A percentile compares a stretch with the other conserved stretches of the same genome.
phyloP scores from a whole-genome alignment of 2,329 filamentous ascomycete species.

The Remersonia thermophila region DNA sequence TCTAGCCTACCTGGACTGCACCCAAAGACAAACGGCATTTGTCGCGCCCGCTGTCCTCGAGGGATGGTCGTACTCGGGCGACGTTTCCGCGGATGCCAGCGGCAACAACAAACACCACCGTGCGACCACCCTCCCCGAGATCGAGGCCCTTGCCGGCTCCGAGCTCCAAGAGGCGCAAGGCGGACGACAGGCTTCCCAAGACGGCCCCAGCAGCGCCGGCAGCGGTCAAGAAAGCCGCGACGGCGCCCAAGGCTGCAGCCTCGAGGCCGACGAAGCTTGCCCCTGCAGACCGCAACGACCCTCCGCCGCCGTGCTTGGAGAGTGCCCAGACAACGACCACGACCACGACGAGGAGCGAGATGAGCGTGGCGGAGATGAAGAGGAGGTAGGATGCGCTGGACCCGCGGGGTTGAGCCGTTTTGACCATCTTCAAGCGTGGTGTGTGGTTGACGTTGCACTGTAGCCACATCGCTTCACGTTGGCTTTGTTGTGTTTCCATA shows the following conservation, averaged over 20 bases:
- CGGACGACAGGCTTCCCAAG: conserved; percentile 18
- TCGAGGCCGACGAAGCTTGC: conserved; percentile 6
- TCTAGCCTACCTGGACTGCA: no score
- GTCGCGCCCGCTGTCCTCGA: conserved; percentile 22
- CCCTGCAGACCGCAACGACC: no score
- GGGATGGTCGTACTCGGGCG: conserved; percentile 30
- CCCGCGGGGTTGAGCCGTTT: background rate
- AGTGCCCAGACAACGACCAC: conserved; percentile 4
- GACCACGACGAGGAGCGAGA: conserved; percentile 13
- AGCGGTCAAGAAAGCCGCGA: conserved; percentile 10
- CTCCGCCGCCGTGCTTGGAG: no score
- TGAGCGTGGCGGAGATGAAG: conserved; percentile 8
- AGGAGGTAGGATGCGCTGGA: conserved; percentile 6
- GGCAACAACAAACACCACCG: conserved; percentile 34
- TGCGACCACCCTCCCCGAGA: conserved; percentile 29
- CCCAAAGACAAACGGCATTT: no score
- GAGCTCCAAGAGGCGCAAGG: conserved; percentile 9
- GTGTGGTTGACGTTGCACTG: no score
- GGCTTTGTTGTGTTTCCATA: no score
- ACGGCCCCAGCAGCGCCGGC: conserved; percentile 8
- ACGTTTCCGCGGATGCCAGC: conserved; percentile 33
- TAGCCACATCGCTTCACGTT: no score
- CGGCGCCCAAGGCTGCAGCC: conserved; percentile 1
- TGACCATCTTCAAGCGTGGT: no score
- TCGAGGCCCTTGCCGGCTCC: conserved; percentile 22